Percentiles rank a stretch among this genome's conserved stretches.
Conservation (phyloP, 371 early-diverging fungal genomes). For the Syncephalastrum contaminatum region DNA sequence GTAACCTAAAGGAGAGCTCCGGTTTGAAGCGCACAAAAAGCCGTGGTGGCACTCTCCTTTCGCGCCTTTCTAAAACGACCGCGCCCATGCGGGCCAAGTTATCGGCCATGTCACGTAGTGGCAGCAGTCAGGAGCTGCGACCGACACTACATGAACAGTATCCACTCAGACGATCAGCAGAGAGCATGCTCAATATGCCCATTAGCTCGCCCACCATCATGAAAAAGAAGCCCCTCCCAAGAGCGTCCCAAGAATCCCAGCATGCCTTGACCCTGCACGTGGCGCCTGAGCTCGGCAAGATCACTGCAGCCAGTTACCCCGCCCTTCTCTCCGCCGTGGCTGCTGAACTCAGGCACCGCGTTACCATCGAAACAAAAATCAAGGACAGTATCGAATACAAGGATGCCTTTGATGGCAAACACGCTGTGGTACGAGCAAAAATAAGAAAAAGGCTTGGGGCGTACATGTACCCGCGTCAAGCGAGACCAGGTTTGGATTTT, state of each 20-base stretch:
- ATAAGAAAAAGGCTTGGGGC: neutral
- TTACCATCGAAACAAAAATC: constrained; percentile 49
- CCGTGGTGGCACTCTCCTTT: constrained; percentile 23
- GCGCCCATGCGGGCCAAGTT: constrained; percentile 49
- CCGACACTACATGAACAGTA: constrained; percentile 1
- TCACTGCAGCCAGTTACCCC: constrained; percentile 45
- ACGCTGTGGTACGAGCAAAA: constrained; percentile 66
- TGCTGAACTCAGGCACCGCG: constrained; percentile 58
- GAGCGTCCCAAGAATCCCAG: too few relatives aligned
- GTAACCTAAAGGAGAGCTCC: constrained; percentile 4
- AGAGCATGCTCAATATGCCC: constrained; percentile 44
- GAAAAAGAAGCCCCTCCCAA: too few relatives aligned
- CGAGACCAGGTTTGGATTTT: constrained; percentile 3
- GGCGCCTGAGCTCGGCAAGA: too few relatives aligned
- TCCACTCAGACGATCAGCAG: constrained; percentile 36
- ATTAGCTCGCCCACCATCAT: constrained; percentile 6
- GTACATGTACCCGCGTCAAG: neutral
- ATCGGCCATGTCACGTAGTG: constrained; percentile 39
- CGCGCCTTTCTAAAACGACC: constrained; percentile 41
- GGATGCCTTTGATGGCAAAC: constrained; percentile 78
- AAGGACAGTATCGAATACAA: constrained; percentile 80
- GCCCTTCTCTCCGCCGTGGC: constrained; percentile 82
- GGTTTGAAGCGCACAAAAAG: constrained; percentile 16
- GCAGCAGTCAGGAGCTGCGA: constrained; percentile 15
- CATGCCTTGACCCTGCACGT: too few relatives aligned